These are phyloP conservation scores for Torulaspora delbrueckii DNA, from an alignment of 805 yeast genomes.

Conservation along the genomic window DNA sequence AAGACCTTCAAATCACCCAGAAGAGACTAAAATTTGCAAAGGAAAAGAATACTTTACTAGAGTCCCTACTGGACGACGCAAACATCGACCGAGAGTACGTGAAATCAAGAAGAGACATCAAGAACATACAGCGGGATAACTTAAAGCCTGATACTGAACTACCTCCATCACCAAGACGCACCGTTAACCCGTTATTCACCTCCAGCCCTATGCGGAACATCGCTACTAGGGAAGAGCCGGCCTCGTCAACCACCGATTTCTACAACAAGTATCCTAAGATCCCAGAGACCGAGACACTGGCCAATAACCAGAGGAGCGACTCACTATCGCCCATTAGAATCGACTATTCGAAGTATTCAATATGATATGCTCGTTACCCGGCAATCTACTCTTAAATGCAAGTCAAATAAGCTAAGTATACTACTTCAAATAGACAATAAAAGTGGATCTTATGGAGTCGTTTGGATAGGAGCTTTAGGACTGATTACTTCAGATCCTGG, in stretches of 20 bases:
- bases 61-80: constrained; percentile 32
- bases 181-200: constrained; percentile 31
- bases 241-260: constrained; percentile 13
- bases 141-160: constrained; percentile 29
- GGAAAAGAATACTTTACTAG: constrained; percentile 30
- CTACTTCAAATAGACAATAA: neutral
- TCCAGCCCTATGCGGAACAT: constrained; percentile 31
- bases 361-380: constrained; percentile 14
- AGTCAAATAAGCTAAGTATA: constrained; percentile 3
- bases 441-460: neutral
- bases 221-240: constrained; percentile 5
- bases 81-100: constrained; percentile 32
- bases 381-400: neutral
- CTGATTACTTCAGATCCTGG: too few species aligned
- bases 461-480: too few species aligned
- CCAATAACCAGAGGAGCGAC: constrained; percentile 16
- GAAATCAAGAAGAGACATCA: constrained; percentile 33
- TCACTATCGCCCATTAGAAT: constrained; percentile 32
- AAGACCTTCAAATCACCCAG: constrained; percentile 20
- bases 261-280: constrained; percentile 32
- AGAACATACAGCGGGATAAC: constrained; percentile 30
- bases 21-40: constrained; percentile 30
- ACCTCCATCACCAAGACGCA: constrained; percentile 31
- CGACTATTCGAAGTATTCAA: constrained; percentile 30
- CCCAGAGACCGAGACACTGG: constrained; percentile 30